These are phyloP conservation scores for Schizosaccharomyces pombe DNA, from an alignment of 805 yeast species.

Conservation along the genomic window DNA sequence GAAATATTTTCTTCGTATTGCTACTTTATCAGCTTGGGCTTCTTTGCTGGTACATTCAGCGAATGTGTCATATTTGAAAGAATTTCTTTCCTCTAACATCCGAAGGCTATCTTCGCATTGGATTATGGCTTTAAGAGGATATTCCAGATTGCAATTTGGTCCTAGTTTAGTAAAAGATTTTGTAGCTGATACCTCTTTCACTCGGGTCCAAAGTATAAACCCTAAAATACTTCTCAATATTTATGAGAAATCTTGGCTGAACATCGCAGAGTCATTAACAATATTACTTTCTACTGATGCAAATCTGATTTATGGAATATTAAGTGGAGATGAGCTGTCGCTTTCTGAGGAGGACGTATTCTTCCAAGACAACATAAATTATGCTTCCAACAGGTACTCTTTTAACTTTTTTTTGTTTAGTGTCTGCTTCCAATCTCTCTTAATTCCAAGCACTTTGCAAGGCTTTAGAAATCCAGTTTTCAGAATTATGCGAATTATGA, in stretches of 20 bases:
- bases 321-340: slow-evolving; percentile 16
- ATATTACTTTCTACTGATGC: slow-evolving; percentile 32
- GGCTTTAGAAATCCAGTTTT: slow-evolving; percentile 10
- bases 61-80: slow-evolving; percentile 17
- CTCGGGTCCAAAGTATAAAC: background rate
- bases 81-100: slow-evolving; percentile 26
- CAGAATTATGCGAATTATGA: slow-evolving; percentile 8
- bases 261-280: slow-evolving; percentile 53
- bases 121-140: slow-evolving; percentile 55
- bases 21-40: slow-evolving; percentile 23
- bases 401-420: slow-evolving; percentile 65
- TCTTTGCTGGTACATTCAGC: slow-evolving; percentile 15
- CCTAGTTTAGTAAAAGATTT: slow-evolving; percentile 13
- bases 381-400: slow-evolving; percentile 15
- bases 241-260: slow-evolving; percentile 48
- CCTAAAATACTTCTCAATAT: slow-evolving; percentile 7
- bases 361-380: slow-evolving; percentile 11
- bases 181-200: background rate
- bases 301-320: slow-evolving; percentile 21
- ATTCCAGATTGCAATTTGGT: slow-evolving; percentile 38
- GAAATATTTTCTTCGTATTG: slow-evolving; percentile 16
- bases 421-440: slow-evolving; percentile 52
- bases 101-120: slow-evolving; percentile 48
- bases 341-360: background rate
- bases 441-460: slow-evolving; percentile 3